Evolutionary conservation across 2,329 filamentous ascomycete species (phyloP), one percentile per base, ranked within the genome.

Genomic region (Hirsutella rhossiliensis): DNA sequence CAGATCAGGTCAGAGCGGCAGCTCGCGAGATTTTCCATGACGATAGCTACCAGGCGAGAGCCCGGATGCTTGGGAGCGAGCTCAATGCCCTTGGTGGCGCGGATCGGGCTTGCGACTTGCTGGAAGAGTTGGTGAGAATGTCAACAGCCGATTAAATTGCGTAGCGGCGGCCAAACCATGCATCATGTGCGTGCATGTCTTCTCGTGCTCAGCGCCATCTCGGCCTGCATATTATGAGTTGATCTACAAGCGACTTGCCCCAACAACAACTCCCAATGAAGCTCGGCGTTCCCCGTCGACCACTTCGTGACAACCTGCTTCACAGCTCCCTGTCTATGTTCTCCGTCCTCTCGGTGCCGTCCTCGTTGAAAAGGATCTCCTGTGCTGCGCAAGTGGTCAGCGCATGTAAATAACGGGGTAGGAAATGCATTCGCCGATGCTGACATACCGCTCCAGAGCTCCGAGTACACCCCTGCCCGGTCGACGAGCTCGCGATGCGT

Each of bases 401-500:
- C 11, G 38, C 20, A 38, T 37, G 34, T 17, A 6, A 9, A 17
- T 18, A 9, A 17, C n/a, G 8, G n/a, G n/a, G 34, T 9, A 11
- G 11, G 4, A 9, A 13, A 11, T n/a, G 23, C 34, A 18, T 18
- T 18, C 34, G 18, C 7, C 4, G n/a, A 17, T 3, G 5, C 3
- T 6, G 19, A 72, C 81, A 72, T 67, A 86, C 83, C 82, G 66
- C 82, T 89, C 90, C 90, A 97, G 39, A 97, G 69, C 63, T 94
- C 84, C 7, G 85, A 80, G 62, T 97, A 97, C 19, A 96, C 71
- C 0, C 87, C 87, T 11, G 77, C 82, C 15, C 66, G 70, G 52
- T 92, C 84, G 48, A 97, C 78, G 46, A 98, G 66, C 60, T 92
- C 77, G 47, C 83, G 75, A 62, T 98, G 92, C 15, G 85, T 94